Conservation (phyloP, 345 rosid genomes). For the Eucalyptus globulus region DNA sequence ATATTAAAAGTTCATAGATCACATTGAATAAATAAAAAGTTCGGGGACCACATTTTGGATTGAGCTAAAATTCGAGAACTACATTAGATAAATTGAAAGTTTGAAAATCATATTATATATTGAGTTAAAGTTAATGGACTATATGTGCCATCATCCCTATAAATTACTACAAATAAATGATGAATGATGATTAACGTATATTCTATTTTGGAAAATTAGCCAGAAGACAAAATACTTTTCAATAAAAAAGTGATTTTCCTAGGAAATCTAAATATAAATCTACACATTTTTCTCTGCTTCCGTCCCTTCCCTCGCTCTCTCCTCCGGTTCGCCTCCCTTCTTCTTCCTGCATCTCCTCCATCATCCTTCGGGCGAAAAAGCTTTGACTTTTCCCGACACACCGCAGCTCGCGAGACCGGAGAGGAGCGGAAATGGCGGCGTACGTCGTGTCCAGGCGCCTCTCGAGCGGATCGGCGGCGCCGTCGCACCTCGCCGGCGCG, state of each 20-base stretch:
- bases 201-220: background rate
- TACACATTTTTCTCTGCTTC: background rate
- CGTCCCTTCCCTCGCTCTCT: background rate
- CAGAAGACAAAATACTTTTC: background rate
- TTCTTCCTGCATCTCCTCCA: background rate
- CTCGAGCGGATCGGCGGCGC: too few relatives aligned
- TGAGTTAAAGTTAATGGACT: too few relatives aligned
- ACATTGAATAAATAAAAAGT: rapidly evolving
- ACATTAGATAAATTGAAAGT: too few relatives aligned
- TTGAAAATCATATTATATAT: too few relatives aligned
- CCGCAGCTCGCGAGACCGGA: background rate
- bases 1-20: rapidly evolving
- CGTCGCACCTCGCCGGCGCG: too few relatives aligned
- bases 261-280: background rate
- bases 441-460: too few relatives aligned
- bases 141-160: too few relatives aligned
- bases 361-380: background rate
- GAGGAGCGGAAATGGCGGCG: too few relatives aligned
- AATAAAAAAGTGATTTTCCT: background rate
- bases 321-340: background rate
- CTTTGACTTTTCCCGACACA: background rate
- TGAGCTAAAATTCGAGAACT: rapidly evolving
- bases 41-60: rapidly evolving
- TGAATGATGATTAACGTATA: background rate
- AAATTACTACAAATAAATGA: background rate